Percentiles rank a stretch among this genome's conserved stretches.
Evolutionary conservation across 2,329 filamentous ascomycete genomes (phyloP).

Genomic region (Cercospora sojina): DNA sequence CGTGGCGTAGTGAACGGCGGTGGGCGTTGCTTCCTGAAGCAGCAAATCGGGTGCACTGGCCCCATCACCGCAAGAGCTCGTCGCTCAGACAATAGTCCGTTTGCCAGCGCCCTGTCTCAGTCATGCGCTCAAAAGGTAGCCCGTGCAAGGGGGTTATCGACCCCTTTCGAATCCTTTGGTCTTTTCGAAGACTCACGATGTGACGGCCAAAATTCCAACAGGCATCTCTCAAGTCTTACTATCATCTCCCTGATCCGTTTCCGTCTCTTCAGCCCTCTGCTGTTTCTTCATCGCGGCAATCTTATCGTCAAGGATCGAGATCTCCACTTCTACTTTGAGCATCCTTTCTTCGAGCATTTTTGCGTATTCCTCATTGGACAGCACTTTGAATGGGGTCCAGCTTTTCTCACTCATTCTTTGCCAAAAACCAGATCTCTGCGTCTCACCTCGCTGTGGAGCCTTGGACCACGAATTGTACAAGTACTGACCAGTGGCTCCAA

Average conservation of each 20-base stretch:
- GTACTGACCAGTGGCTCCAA: conserved; percentile 58
- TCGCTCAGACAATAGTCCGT: background rate
- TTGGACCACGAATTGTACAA: conserved; percentile 54
- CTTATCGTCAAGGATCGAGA: conserved; percentile 74
- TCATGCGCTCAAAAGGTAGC: background rate
- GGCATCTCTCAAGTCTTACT: background rate
- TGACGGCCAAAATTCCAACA: background rate
- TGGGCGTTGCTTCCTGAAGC: background rate
- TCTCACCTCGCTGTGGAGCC: conserved; percentile 36
- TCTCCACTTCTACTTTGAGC: conserved; percentile 70
- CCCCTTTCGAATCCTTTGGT: background rate
- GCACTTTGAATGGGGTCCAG: conserved; percentile 68
- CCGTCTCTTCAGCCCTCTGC: conserved; percentile 17
- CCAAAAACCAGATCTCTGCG: conserved; percentile 42
- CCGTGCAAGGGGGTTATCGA: background rate
- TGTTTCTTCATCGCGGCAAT: conserved; percentile 55
- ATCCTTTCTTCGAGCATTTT: conserved; percentile 69
- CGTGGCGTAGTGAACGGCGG: background rate
- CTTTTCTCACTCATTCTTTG: conserved; percentile 59
- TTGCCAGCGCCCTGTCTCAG: background rate
- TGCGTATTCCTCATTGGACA: conserved; percentile 72
- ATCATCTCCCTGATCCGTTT: background rate
- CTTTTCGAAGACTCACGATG: background rate
- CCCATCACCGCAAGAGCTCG: background rate
- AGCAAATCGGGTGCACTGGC: background rate